Evolutionary conservation across 1,284 basidiomycete genomes (phyloP).

Genomic region (Hypsizygus ulmarius): DNA sequence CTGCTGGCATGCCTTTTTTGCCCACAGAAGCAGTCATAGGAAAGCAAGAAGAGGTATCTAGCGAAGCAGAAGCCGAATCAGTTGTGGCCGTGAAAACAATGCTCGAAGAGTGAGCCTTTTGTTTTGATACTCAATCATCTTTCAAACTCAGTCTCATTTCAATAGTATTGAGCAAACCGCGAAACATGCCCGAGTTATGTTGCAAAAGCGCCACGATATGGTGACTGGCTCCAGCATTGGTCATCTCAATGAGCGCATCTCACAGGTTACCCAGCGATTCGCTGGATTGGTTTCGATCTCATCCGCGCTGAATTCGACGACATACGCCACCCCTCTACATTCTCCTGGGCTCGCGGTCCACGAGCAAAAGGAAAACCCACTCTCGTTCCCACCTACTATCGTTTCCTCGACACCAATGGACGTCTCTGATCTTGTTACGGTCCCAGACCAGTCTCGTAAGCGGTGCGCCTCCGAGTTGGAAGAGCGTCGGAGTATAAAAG

Average conservation of each 20-base stretch:
- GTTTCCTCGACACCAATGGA: conserved; percentile 22
- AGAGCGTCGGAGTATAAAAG: conserved; percentile 59
- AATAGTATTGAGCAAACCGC: conserved; percentile 41
- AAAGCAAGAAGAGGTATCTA: conserved; percentile 22
- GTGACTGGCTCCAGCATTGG: conserved; percentile 37
- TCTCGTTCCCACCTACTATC: conserved; percentile 16
- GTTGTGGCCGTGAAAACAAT: conserved; percentile 29
- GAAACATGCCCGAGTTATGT: conserved; percentile 36
- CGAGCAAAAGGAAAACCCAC: conserved; percentile 17
- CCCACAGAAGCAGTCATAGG: conserved; percentile 13
- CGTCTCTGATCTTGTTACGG: conserved; percentile 21
- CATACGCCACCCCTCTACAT: conserved; percentile 17
- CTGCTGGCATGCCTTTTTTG: conserved; percentile 19
- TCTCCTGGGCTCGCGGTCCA: conserved; percentile 15
- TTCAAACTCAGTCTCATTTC: conserved; percentile 17
- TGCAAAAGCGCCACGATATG: conserved; percentile 31
- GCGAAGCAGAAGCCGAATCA: conserved; percentile 24
- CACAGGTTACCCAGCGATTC: conserved; percentile 39
- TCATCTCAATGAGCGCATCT: conserved; percentile 38
- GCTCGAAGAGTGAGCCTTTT: conserved; percentile 31
- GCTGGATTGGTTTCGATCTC: conserved; percentile 28
- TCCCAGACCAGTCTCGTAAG: conserved; percentile 50
- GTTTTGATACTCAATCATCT: conserved; percentile 1
- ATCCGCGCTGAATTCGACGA: conserved; percentile 15
- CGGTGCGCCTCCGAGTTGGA: conserved; percentile 65